phyloP scores from a whole-genome alignment of 768 basidiomycete genomes.

The Trametes cubensis region DNA sequence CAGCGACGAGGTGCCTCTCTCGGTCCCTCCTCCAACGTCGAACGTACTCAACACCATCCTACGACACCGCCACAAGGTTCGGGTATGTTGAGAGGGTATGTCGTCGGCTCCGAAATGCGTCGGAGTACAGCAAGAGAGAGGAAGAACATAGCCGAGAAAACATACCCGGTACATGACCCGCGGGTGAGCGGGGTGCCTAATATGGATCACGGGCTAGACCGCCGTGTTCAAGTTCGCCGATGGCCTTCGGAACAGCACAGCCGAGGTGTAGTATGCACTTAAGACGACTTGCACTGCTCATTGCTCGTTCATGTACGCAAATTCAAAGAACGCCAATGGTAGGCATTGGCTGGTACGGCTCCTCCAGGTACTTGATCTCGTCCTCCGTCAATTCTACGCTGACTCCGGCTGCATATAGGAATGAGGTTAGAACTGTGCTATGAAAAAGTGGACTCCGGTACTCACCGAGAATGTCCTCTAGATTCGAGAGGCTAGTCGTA shows the following conservation, averaged over 20 bases:
- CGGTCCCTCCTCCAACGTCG: neutral
- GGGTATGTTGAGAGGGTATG: conserved; percentile 3
- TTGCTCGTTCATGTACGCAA: neutral
- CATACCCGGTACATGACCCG: neutral
- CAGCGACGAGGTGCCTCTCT: neutral
- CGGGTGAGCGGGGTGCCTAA: neutral
- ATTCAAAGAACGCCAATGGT: conserved; percentile 25
- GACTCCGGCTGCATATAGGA: conserved; percentile 40
- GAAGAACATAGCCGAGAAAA: neutral
- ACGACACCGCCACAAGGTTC: neutral
- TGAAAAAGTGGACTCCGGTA: neutral
- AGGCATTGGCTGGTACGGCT: conserved; percentile 50
- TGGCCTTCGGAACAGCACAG: neutral
- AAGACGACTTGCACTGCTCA: neutral
- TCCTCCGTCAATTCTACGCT: conserved; percentile 54
- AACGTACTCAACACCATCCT: neutral
- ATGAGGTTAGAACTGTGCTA: neutral
- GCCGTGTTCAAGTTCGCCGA: neutral
- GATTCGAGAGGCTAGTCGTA: conserved; percentile 38
- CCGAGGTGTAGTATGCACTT: neutral
- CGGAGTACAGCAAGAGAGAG: conserved; percentile 42
- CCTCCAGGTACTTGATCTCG: conserved; percentile 58
- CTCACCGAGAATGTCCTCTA: conserved; percentile 41
- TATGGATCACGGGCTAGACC: neutral
- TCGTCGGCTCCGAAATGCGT: neutral